phyloP scores from a whole-genome alignment of 306 rosid species.

The Vicia sativa region DNA sequence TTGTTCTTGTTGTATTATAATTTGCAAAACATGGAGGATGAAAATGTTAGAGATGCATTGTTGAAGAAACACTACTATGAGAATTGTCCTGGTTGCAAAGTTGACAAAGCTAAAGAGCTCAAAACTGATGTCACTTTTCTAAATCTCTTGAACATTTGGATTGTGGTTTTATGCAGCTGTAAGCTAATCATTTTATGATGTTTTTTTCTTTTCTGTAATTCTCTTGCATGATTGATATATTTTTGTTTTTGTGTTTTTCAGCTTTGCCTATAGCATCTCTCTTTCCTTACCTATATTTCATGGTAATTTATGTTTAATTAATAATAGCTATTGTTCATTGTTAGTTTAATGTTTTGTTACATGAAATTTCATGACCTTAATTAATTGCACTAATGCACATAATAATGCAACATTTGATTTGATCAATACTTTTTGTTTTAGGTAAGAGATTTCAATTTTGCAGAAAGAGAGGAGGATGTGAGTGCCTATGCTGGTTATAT shows the following conservation, averaged over 20 bases:
- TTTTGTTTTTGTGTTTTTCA: constrained; percentile 25
- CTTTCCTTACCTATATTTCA: constrained; percentile 46
- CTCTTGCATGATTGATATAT: too few relatives aligned
- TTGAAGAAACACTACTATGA: constrained; percentile 57
- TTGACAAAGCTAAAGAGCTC: constrained; percentile 52
- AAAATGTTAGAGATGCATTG: constrained; percentile 38
- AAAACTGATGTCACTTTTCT: constrained; percentile 50
- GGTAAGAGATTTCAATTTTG: constrained; percentile 77
- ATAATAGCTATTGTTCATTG: not conserved
- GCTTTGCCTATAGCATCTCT: constrained; percentile 48
- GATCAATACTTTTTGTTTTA: constrained; percentile 19
- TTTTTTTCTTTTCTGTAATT: too few relatives aligned
- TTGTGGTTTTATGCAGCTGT: constrained; percentile 60
- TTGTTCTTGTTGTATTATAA: not conserved
- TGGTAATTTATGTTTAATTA: constrained; percentile 39
- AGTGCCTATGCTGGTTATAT: constrained; percentile 77
- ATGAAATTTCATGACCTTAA: too few relatives aligned
- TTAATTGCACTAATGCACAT: too few relatives aligned
- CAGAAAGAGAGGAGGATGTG: constrained; percentile 74
- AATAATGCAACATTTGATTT: not conserved
- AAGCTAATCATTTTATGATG: not conserved
- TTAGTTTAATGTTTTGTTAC: not conserved
- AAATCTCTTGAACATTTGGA: constrained; percentile 50
- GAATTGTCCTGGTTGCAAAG: constrained; percentile 76
- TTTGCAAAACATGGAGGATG: constrained; percentile 47